Conservation (phyloP, 805 yeast species). For the Metschnikowia lunata region DNA sequence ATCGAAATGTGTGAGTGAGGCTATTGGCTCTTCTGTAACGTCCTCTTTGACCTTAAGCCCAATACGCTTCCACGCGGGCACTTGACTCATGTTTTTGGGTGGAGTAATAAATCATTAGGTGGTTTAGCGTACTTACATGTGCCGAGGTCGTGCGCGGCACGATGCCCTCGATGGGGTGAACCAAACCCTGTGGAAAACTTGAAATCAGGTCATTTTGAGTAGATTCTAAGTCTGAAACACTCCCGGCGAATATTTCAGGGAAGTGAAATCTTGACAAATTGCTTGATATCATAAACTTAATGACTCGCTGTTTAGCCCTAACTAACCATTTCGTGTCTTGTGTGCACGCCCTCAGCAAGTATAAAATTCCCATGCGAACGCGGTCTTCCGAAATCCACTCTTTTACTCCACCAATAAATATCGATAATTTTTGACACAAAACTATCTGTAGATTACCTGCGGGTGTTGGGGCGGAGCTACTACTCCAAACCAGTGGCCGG, state of each 20-base stretch:
- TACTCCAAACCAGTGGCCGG: slow-evolving; percentile 9
- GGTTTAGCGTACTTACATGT: background rate
- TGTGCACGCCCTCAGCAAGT: background rate
- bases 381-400: background rate
- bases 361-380: slow-evolving; percentile 2
- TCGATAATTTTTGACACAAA: background rate
- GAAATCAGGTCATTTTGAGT: too few relatives aligned
- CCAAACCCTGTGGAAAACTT: too few relatives aligned
- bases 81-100: slow-evolving; percentile 16
- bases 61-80: slow-evolving; percentile 83
- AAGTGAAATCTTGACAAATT: too few relatives aligned
- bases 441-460: slow-evolving; percentile 10
- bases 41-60: slow-evolving; percentile 61
- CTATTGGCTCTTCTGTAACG: slow-evolving; percentile 42
- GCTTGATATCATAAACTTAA: too few relatives aligned
- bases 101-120: background rate
- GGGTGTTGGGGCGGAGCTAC: slow-evolving; percentile 14
- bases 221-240: too few relatives aligned
- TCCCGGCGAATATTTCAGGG: too few relatives aligned
- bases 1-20: slow-evolving; percentile 43
- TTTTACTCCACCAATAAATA: slow-evolving; percentile 4
- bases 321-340: background rate
- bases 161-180: slow-evolving; percentile 2
- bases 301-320: too few relatives aligned
- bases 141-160: slow-evolving; percentile 13